These are phyloP conservation scores for Arachnomyces sp. DNA, from an alignment of 2,329 filamentous ascomycete species.

Conservation along the genomic window DNA sequence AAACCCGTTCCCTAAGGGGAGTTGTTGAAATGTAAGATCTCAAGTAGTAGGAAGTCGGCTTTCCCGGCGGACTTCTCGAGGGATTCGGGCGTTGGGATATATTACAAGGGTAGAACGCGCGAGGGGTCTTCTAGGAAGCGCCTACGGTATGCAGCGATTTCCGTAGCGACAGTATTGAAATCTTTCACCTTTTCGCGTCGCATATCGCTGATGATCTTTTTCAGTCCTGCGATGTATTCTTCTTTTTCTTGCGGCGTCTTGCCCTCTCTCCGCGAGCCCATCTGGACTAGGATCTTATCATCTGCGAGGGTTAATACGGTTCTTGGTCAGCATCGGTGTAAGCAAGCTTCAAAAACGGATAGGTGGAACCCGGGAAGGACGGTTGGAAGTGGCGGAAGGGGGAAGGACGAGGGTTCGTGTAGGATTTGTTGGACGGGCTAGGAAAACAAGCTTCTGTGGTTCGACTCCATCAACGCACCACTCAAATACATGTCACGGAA, in stretches of 20 bases:
- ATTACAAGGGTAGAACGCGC: constrained; percentile 39
- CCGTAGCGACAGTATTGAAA: constrained; percentile 39
- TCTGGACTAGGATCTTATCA: constrained; percentile 43
- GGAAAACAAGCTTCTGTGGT: constrained; percentile 12
- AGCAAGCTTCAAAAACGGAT: constrained; percentile 12
- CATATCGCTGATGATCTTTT: constrained; percentile 42
- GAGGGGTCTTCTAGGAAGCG: constrained; percentile 40
- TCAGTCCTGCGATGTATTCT: constrained; percentile 37
- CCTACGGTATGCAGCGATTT: constrained; percentile 44
- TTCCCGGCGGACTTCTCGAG: neutral
- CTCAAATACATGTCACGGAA: constrained; percentile 62
- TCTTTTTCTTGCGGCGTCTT: constrained; percentile 37
- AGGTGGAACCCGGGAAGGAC: constrained; percentile 3
- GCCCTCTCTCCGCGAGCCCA: constrained; percentile 40
- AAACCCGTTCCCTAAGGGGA: too few relatives aligned
- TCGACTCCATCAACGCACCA: constrained; percentile 55
- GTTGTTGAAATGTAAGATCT: constrained; percentile 4
- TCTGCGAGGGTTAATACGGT: constrained; percentile 35
- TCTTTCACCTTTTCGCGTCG: constrained; percentile 43
- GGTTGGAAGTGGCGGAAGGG: neutral
- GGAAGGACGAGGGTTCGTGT: constrained; percentile 8
- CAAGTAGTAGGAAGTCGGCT: neutral
- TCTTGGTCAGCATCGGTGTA: constrained; percentile 33
- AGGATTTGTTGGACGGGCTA: constrained; percentile 9
- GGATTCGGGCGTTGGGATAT: constrained; percentile 7